These are phyloP conservation scores for Peronospora farinosa DNA, from an alignment of 352 stramenopile species.

Conservation along the genomic window DNA sequence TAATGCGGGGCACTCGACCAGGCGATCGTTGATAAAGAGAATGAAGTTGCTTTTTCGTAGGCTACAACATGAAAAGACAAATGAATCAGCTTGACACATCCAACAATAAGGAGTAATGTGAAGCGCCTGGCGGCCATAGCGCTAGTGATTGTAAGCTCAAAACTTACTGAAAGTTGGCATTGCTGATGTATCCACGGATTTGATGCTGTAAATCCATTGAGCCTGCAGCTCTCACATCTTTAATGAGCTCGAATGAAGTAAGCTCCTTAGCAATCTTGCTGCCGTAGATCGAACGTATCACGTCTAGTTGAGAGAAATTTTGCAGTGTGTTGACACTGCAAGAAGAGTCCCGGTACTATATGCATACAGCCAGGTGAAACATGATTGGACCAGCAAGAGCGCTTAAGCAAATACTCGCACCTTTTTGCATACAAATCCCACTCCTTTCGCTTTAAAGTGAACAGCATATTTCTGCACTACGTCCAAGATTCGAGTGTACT, in stretches of 20 bases:
- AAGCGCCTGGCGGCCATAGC: neutral
- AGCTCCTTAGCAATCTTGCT: conserved; percentile 62
- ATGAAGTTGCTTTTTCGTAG: conserved; percentile 85
- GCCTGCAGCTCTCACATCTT: conserved; percentile 24
- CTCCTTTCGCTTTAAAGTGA: conserved; percentile 81
- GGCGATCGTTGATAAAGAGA: conserved; percentile 97
- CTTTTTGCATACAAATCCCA: conserved; percentile 96
- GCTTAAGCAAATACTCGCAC: conserved; percentile 10
- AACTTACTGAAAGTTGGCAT: conserved; percentile 86
- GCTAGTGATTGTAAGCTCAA: neutral
- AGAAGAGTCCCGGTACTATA: conserved; percentile 64
- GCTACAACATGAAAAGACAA: conserved; percentile 24
- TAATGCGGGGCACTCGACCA: conserved; percentile 91
- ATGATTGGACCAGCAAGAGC: neutral
- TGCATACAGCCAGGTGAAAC: neutral
- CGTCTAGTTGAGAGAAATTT: conserved; percentile 56
- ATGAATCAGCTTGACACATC: neutral
- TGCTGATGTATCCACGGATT: conserved; percentile 64
- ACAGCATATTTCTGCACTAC: conserved; percentile 96
- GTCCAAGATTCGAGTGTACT: conserved; percentile 91
- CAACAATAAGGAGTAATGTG: neutral
- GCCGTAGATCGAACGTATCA: conserved; percentile 73
- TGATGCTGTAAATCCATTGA: conserved; percentile 35
- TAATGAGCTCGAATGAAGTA: conserved; percentile 38
- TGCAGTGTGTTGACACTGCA: conserved; percentile 75